Evolutionary conservation across 163 green algal genomes (phyloP).

Genomic region (Scenedesmus sp.): DNA sequence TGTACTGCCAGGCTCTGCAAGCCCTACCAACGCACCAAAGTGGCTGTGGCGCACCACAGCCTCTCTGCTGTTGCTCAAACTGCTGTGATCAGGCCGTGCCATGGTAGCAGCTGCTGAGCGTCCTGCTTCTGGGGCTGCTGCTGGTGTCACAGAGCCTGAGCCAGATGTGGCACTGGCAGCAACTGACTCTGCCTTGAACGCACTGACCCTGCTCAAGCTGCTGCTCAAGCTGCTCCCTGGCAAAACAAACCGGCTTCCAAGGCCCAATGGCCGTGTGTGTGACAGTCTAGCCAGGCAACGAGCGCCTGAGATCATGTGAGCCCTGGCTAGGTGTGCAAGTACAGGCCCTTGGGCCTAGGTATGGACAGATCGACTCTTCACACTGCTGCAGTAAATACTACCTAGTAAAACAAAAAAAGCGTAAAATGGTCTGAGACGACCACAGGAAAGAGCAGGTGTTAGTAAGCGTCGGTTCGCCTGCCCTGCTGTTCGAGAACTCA

Average conservation of each 20-base stretch:
- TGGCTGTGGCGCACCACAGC: conserved; percentile 67
- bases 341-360: not conserved
- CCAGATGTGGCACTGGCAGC: not conserved
- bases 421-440: too few relatives aligned
- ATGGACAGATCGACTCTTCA: not conserved
- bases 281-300: conserved; percentile 2
- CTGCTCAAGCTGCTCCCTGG: not conserved
- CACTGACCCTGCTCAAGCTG: not conserved
- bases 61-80: conserved; percentile 62
- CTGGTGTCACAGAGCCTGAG: not conserved
- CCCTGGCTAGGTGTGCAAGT: not conserved
- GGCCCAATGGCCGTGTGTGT: not conserved
- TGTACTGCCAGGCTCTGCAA: not conserved
- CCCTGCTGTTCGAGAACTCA: not conserved
- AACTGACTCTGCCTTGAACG: not conserved
- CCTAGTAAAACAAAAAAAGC: not conserved
- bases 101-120: not conserved
- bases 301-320: conserved; percentile 6
- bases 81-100: conserved; percentile 61
- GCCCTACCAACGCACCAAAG: conserved; percentile 60
- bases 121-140: conserved; percentile 18
- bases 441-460: not conserved
- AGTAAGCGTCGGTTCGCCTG: not conserved
- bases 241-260: not conserved
- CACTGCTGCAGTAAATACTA: not conserved